Evolutionary conservation across 441 rosid species (phyloP).

Genomic region (Jatropha multifida): DNA sequence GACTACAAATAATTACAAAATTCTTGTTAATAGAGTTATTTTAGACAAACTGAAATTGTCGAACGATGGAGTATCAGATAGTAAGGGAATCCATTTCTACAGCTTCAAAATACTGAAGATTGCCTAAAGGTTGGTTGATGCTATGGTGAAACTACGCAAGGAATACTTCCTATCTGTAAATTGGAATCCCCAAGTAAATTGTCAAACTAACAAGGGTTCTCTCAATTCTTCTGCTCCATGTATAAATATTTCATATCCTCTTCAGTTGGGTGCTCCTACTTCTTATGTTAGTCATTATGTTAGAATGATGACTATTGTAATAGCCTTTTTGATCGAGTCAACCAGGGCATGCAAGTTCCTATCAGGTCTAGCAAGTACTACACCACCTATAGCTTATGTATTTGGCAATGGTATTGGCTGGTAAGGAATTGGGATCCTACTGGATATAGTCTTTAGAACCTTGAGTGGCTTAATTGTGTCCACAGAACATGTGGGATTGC

Average conservation of each 20-base stretch:
- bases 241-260: slow-evolving; percentile 96
- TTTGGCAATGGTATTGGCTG: slow-evolving; percentile 99
- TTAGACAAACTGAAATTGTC: slow-evolving; percentile 58
- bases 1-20: slow-evolving; percentile 35
- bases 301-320: slow-evolving; percentile 98
- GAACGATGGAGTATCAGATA: slow-evolving; percentile 45
- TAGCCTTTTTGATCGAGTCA: slow-evolving; percentile 94
- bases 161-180: slow-evolving; percentile 39
- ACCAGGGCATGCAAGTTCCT: slow-evolving; percentile 99
- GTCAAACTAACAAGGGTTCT: too few relatives aligned
- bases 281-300: slow-evolving; percentile 97
- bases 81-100: slow-evolving; percentile 61
- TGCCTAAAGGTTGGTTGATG: slow-evolving; percentile 55
- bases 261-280: slow-evolving; percentile 99
- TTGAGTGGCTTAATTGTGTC: slow-evolving; percentile 47
- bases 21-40: slow-evolving; percentile 50
- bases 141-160: slow-evolving; percentile 57
- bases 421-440: slow-evolving; percentile 97
- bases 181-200: slow-evolving; percentile 36
- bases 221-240: too few relatives aligned
- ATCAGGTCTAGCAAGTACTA: slow-evolving; percentile 93
- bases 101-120: slow-evolving; percentile 60
- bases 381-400: slow-evolving; percentile 98
- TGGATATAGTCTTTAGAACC: slow-evolving; percentile 87
- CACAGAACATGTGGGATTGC: slow-evolving; percentile 96